Conservation (phyloP, 768 basidiomycete genomes). For the Lactarius akahatsu region DNA sequence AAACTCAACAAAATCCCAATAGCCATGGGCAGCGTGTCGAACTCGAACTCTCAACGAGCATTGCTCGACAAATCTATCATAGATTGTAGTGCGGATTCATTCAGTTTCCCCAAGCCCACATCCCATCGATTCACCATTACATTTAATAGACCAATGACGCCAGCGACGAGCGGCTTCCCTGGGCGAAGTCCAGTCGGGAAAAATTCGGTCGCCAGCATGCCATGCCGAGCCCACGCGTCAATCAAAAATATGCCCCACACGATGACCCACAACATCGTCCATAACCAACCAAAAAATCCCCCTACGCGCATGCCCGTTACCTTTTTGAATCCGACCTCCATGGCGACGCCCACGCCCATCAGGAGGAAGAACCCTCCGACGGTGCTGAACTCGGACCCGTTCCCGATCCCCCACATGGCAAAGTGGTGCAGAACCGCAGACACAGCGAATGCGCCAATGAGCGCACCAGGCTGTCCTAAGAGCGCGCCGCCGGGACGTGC, state of each 20-base stretch:
- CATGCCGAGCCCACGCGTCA: slow-evolving; percentile 15
- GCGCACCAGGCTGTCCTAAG: slow-evolving; percentile 31
- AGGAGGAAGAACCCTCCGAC: slow-evolving; percentile 53
- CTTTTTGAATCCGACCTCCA: slow-evolving; percentile 49
- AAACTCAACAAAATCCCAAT: no score
- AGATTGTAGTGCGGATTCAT: no score
- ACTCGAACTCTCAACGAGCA: no score
- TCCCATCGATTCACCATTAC: not conserved
- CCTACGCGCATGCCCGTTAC: slow-evolving; percentile 45
- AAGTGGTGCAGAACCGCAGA: slow-evolving; percentile 60
- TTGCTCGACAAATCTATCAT: no score
- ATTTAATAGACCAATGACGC: not conserved
- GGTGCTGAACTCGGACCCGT: slow-evolving; percentile 49
- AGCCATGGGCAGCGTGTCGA: no score
- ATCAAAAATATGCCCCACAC: not conserved
- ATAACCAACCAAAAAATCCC: slow-evolving; percentile 52
- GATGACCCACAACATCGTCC: slow-evolving; percentile 40
- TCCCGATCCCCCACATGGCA: slow-evolving; percentile 58
- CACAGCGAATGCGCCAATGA: slow-evolving; percentile 54
- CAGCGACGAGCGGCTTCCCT: not conserved
- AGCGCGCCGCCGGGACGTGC: slow-evolving; percentile 37
- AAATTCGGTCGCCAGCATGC: slow-evolving; percentile 10
- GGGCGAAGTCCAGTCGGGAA: not conserved
- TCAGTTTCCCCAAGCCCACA: no score
- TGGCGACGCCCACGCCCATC: slow-evolving; percentile 31